Percentiles rank a stretch among this genome's conserved stretches.
phyloP scores from a whole-genome alignment of 371 early-diverging fungal genomes.

The Syncephalastrum racemosum region DNA sequence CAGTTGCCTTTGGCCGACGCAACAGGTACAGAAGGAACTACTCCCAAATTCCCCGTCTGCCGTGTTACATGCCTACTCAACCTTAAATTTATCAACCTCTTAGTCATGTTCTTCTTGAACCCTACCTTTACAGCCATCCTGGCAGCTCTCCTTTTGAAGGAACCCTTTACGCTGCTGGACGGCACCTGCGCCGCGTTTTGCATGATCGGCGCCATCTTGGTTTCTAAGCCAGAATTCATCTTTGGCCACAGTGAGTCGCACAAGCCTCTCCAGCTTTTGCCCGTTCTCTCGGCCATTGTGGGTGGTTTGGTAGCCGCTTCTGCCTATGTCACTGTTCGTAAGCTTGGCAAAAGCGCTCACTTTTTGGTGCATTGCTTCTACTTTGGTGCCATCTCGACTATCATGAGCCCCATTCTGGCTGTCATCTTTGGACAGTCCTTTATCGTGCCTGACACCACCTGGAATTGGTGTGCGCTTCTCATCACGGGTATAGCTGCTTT shows the following conservation, averaged over 20 bases:
- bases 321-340: slow-evolving; percentile 71
- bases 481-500: slow-evolving; percentile 65
- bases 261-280: no score
- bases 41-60: background rate
- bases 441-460: slow-evolving; percentile 18
- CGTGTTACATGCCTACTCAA: background rate
- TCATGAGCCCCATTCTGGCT: slow-evolving; percentile 31
- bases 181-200: slow-evolving; percentile 50
- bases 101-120: slow-evolving; percentile 70
- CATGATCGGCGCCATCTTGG: slow-evolving; percentile 62
- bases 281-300: slow-evolving; percentile 31
- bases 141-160: slow-evolving; percentile 57
- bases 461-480: slow-evolving; percentile 33
- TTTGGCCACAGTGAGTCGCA: slow-evolving; percentile 28
- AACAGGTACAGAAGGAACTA: slow-evolving; percentile 42
- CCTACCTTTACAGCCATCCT: slow-evolving; percentile 75
- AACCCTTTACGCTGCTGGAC: slow-evolving; percentile 60
- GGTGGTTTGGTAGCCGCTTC: slow-evolving; percentile 62
- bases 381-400: slow-evolving; percentile 68
- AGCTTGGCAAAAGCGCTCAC: slow-evolving; percentile 62
- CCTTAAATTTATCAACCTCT: background rate
- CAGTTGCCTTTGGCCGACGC: slow-evolving; percentile 74
- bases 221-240: slow-evolving; percentile 61
- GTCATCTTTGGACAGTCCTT: slow-evolving; percentile 26
- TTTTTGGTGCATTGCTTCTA: slow-evolving; percentile 74